Base-by-base conservation (phyloP, 78 protist genomes). In the Planoprotostelium fungivorum region DNA sequence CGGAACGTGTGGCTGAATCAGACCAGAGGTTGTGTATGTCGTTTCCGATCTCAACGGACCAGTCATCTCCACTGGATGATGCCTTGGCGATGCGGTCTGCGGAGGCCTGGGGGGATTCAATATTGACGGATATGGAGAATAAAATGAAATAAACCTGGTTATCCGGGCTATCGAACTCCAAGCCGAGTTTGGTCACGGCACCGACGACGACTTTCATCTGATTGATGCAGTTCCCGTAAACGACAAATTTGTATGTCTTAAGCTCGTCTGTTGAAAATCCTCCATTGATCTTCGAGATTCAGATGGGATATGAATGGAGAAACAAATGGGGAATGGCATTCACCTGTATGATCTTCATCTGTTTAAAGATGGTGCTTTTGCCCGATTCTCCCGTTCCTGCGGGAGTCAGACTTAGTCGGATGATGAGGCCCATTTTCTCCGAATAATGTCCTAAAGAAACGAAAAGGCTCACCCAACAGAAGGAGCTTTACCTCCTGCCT, bases 321-420 rank as follows among this genome's bases (percentile, higher is more conserved):
- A n/a, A n/a, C n/a, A n/a, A n/a, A n/a, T n/a, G n/a, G n/a, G n/a
- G n/a, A n/a, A n/a, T n/a, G n/a, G n/a, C n/a, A 1, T 35, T 37
- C n/a, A 88, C 90, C 84, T 88, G 91, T 84, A 93, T 88, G 31
- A 93, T 93, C 39, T 93, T 93, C 95, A 93, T 93, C 85, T 93
- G 95, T 84, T 93, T 93, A 63, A 89, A 88, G 86, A 93, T 88
- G 25, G 95, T 93, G 38, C 93, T 89, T 87, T 93, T 93, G 31
- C 95, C 95, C 25, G 88, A 87, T 10, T 87, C 88, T 28, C 88
- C 85, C 29, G 92, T 85, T 16, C 92, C 92, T 85, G n/a, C n/a
- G n/a, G n/a, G 16, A 85, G 16, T 25, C 5, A 16, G 16, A 85
- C 16, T 85, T 5, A 85, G 38, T 85, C 5, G 5, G 38, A 16